Base-by-base conservation (phyloP, 345 rosid species). In the Erysimum cheiranthoides region DNA sequence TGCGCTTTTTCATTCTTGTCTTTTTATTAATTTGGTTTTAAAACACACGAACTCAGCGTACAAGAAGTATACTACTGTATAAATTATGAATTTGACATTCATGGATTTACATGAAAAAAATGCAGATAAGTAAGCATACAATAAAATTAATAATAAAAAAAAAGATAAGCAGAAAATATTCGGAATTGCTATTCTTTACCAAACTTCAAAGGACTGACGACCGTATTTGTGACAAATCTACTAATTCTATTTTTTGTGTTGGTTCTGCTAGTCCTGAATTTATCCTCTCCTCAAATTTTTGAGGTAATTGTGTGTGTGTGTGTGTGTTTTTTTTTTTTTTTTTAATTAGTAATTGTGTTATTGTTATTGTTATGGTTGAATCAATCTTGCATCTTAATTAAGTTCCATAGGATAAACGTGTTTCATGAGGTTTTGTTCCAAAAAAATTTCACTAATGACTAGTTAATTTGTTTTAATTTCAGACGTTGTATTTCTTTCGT, bases 11-110 rank as follows among this genome's bases (percentile, higher is more conserved):
- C 50, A 14, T 25, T 61, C 31, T 38, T 21, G 5, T 11, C 16
- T 60, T 28, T 60, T 60, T 60, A 31, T 60, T 60, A 8, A 58
- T 56, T 56, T 54, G 60, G 61, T 56, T 56, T 1, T 32, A 13
- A 28, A 8, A 3, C 32, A 32, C 61, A 56, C 25, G 11, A 56
- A 57, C 13, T 17, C 11, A 7, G 28, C 53, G 49, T 5, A 42
- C 6, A n/a, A 45, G n/a, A 14, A n/a, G n/a, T n/a, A n/a, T n/a
- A n/a, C n/a, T n/a, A n/a, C n/a, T 45, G n/a, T 45, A 42, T 11
- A 42, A 11, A 42, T 38, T 38, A 38, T 38, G 46, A 42, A 42
- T 14, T 5, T 45, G 8, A n/a, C 0, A 45, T 6, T 14, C 50
- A n/a, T 45, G 46, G 46, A n/a, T n/a, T 21, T 21, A 21, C 25